A percentile compares a stretch with the other conserved stretches of the same genome.
These are phyloP conservation scores for Dothideomycetes sp. DNA, from an alignment of 2,329 filamentous ascomycete genomes.

Conservation along the genomic window DNA sequence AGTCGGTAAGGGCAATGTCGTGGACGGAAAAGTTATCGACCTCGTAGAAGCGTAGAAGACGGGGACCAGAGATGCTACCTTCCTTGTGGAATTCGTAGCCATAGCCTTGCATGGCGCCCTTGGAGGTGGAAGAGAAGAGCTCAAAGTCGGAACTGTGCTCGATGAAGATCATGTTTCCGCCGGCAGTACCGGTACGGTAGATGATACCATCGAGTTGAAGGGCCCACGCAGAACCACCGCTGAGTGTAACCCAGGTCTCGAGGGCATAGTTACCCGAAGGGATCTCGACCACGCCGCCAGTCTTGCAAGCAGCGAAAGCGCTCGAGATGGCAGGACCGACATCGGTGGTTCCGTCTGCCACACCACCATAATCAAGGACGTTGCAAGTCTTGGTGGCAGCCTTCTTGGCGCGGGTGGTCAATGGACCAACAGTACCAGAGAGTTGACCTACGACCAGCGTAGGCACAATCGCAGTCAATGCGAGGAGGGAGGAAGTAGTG, in stretches of 20 bases:
- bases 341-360: slow-evolving; percentile 41
- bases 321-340: slow-evolving; percentile 36
- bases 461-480: slow-evolving; percentile 14
- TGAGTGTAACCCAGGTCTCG: slow-evolving; percentile 38
- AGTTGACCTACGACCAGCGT: slow-evolving; percentile 23
- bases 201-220: slow-evolving; percentile 44
- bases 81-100: slow-evolving; percentile 39
- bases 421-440: slow-evolving; percentile 32
- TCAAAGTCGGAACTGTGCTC: slow-evolving; percentile 38
- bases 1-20: slow-evolving; percentile 38
- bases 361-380: slow-evolving; percentile 41
- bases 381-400: slow-evolving; percentile 39
- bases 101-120: slow-evolving; percentile 42
- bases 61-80: slow-evolving; percentile 29
- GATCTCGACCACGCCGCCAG: slow-evolving; percentile 40
- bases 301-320: slow-evolving; percentile 41
- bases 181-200: slow-evolving; percentile 38
- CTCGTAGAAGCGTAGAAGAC: slow-evolving; percentile 35
- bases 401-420: slow-evolving; percentile 32
- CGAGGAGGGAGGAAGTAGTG: slow-evolving; percentile 10
- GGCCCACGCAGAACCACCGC: slow-evolving; percentile 36
- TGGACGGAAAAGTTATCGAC: slow-evolving; percentile 38
- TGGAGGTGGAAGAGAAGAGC: slow-evolving; percentile 40
- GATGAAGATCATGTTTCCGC: slow-evolving; percentile 44
- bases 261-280: slow-evolving; percentile 40